Evolutionary conservation across 495 filamentous ascomycete species (phyloP).

Genomic region (Neurospora africana): DNA sequence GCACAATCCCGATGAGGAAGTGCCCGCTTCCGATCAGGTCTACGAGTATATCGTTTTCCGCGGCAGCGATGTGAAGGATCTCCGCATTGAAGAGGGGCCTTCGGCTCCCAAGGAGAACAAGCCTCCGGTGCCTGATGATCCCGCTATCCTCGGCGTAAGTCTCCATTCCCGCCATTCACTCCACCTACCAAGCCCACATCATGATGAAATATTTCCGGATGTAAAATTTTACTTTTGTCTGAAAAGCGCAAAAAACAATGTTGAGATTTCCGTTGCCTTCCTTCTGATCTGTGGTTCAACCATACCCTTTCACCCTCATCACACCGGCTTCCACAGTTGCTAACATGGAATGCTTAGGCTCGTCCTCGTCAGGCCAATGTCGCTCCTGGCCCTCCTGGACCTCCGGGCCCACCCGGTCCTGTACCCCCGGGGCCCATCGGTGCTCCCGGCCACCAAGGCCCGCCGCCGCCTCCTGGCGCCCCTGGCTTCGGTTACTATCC

Average conservation of each 20-base stretch:
- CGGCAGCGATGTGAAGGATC: conserved; percentile 96
- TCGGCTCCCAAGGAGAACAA: conserved; percentile 55
- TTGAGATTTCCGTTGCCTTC: conserved; percentile 99
- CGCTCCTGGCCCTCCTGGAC: conserved; percentile 17
- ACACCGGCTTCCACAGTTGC: conserved; percentile 5
- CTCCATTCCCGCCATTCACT: not conserved
- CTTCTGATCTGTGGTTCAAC: conserved; percentile 59
- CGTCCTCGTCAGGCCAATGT: conserved; percentile 27
- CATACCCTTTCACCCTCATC: not conserved
- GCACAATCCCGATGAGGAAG: conserved; percentile 64
- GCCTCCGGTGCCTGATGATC: conserved; percentile 81
- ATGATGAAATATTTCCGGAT: conserved; percentile 86
- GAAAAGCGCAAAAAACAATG: conserved; percentile 74
- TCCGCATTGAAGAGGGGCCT: conserved; percentile 75
- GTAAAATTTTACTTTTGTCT: conserved; percentile 63
- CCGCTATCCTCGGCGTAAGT: conserved; percentile 96
- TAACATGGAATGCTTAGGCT: conserved; percentile 25
- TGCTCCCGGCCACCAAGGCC: conserved; percentile 21
- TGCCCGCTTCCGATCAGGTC: conserved; percentile 66
- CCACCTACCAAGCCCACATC: conserved; percentile 4
- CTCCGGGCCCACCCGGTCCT: conserved; percentile 7
- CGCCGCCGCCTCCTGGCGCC: conserved; percentile 11
- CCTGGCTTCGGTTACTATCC: conserved; percentile 31
- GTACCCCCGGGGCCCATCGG: conserved; percentile 18
- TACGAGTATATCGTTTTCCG: conserved; percentile 99